These are phyloP conservation scores for Cupressus sempervirens DNA, from an alignment of 75 land plant genomes.

Conservation along the genomic window DNA sequence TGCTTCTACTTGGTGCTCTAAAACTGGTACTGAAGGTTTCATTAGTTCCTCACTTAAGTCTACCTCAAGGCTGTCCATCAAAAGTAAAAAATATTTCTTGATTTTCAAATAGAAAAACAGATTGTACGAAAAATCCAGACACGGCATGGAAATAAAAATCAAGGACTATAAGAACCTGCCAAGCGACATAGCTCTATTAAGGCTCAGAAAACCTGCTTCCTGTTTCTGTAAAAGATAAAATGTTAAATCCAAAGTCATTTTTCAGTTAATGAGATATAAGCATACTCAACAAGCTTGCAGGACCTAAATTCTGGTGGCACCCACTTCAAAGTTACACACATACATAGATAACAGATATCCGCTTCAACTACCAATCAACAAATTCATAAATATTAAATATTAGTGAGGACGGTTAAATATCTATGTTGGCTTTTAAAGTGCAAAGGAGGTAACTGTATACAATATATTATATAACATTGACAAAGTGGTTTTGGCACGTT, in stretches of 20 bases:
- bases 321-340: too few species aligned
- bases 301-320: background rate
- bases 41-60: constrained; percentile 75
- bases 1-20: constrained; percentile 48
- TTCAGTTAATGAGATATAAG: constrained; percentile 11
- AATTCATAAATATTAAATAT: background rate
- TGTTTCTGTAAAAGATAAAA: constrained; percentile 21
- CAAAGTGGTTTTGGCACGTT: background rate
- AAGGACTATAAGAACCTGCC: constrained; percentile 52
- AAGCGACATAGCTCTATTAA: constrained; percentile 76
- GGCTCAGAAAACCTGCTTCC: constrained; percentile 78
- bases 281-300: background rate
- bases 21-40: constrained; percentile 45
- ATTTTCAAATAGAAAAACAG: constrained; percentile 1
- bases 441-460: background rate
- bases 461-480: background rate
- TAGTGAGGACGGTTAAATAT: background rate
- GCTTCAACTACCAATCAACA: background rate
- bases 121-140: background rate
- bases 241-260: background rate
- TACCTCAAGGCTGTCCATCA: constrained; percentile 65
- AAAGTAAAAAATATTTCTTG: constrained; percentile 11
- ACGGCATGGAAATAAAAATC: constrained; percentile 4
- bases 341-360: background rate
- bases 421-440: background rate